Evolutionary conservation across 148 eudicot species (phyloP).

Genomic region (Fagopyrum esculentum): DNA sequence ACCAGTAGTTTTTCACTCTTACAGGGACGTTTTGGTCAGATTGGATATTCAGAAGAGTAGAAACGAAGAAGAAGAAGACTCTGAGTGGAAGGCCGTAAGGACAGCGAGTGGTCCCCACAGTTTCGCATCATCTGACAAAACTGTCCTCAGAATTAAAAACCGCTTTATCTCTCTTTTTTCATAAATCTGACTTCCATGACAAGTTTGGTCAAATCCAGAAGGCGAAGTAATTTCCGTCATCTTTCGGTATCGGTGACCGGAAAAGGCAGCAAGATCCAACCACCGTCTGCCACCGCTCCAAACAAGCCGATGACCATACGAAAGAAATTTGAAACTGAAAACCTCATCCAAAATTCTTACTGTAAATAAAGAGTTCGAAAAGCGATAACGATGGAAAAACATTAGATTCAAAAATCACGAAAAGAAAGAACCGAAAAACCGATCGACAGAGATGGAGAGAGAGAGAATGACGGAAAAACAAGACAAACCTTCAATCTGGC

Average conservation of each 20-base stretch:
- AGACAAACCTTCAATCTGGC: conserved; percentile 18
- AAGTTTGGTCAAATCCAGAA: conserved; percentile 4
- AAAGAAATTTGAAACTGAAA: not conserved
- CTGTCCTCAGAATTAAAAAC: conserved; percentile 1
- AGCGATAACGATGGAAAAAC: not conserved
- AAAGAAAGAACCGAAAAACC: not conserved
- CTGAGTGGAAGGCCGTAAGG: not conserved
- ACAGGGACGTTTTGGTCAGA: not conserved
- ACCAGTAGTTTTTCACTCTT: not conserved
- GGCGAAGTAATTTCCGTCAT: not conserved
- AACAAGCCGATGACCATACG: not conserved
- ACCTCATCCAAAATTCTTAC: not conserved
- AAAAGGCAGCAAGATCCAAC: not conserved
- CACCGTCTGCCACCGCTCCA: not conserved
- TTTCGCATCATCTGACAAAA: conserved; percentile 5
- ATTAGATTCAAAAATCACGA: not conserved
- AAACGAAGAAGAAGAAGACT: not conserved
- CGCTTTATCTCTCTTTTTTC: not conserved
- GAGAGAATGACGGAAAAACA: not conserved
- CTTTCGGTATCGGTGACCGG: not conserved
- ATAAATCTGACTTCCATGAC: conserved; percentile 6
- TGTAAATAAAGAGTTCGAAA: not conserved
- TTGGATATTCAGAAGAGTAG: not conserved
- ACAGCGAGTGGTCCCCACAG: not conserved
- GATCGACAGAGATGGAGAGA: not conserved